Percentiles rank a stretch among this genome's conserved stretches.
phyloP scores from a whole-genome alignment of 2,329 filamentous ascomycete species.

The Talaromyces amestolkiae region DNA sequence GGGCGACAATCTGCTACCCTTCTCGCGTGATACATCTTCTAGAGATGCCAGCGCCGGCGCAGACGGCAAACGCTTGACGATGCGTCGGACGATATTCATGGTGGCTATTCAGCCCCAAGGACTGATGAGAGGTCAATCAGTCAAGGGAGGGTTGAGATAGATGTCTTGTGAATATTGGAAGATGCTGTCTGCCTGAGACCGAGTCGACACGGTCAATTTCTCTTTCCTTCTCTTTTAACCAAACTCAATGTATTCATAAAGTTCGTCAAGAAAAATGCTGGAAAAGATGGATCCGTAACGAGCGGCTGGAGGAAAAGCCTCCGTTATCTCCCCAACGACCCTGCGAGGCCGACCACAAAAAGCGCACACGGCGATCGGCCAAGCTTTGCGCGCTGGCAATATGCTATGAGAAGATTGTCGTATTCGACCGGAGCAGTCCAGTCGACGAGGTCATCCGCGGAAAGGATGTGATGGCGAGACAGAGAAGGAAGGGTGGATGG shows the following conservation, averaged over 20 bases:
- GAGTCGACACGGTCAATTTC: neutral
- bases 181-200: neutral
- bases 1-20: slow-evolving; percentile 45
- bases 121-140: slow-evolving; percentile 22
- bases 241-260: neutral
- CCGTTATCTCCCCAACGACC: slow-evolving; percentile 37
- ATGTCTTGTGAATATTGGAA: slow-evolving; percentile 7
- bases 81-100: slow-evolving; percentile 56
- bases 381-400: slow-evolving; percentile 28
- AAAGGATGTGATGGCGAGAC: slow-evolving; percentile 28
- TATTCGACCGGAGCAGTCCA: slow-evolving; percentile 27
- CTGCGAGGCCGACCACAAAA: slow-evolving; percentile 30
- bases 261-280: neutral
- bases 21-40: slow-evolving; percentile 47
- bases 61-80: slow-evolving; percentile 52
- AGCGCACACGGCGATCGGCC: slow-evolving; percentile 29
- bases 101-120: slow-evolving; percentile 26
- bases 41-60: slow-evolving; percentile 44
- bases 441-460: slow-evolving; percentile 33
- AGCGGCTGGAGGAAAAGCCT: slow-evolving; percentile 44
- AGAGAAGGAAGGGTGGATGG: slow-evolving; percentile 20
- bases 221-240: neutral
- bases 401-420: slow-evolving; percentile 27
- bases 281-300: slow-evolving; percentile 28
- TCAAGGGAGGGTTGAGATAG: slow-evolving; percentile 19